phyloP scores from a whole-genome alignment of 805 yeast genomes.

The Saccharomycopsis synnaedendra region DNA sequence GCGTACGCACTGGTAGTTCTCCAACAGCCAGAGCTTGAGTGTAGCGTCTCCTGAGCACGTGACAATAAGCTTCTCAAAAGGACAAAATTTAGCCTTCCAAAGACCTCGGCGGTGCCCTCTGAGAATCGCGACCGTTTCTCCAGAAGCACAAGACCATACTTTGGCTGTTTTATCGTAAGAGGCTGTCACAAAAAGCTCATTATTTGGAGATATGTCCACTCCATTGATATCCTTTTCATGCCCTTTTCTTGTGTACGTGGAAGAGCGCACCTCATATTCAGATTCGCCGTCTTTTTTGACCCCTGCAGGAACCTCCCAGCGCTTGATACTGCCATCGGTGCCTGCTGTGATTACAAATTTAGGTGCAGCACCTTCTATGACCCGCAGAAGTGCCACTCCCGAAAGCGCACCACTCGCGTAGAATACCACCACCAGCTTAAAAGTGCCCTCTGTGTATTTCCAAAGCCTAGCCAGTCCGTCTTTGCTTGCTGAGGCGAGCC shows the following conservation, averaged over 20 bases:
- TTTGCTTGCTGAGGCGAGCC: slow-evolving; percentile 90
- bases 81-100: slow-evolving; percentile 83
- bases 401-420: slow-evolving; percentile 79
- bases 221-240: slow-evolving; percentile 95
- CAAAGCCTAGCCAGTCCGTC: slow-evolving; percentile 81
- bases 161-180: slow-evolving; percentile 89
- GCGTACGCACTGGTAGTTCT: slow-evolving; percentile 59
- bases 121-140: slow-evolving; percentile 76
- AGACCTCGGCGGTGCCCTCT: slow-evolving; percentile 91
- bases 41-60: slow-evolving; percentile 94
- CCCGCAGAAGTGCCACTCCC: slow-evolving; percentile 65
- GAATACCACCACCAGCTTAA: slow-evolving; percentile 25
- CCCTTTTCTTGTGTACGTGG: slow-evolving; percentile 82
- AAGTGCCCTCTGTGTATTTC: slow-evolving; percentile 44
- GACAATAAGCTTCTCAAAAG: slow-evolving; percentile 61
- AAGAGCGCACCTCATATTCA: slow-evolving; percentile 17
- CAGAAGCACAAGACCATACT: slow-evolving; percentile 77
- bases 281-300: background rate
- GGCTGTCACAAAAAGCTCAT: slow-evolving; percentile 81
- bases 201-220: slow-evolving; percentile 83
- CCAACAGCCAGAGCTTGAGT: slow-evolving; percentile 77
- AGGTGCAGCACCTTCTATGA: slow-evolving; percentile 35
- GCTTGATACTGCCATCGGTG: slow-evolving; percentile 73
- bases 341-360: slow-evolving; percentile 72
- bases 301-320: slow-evolving; percentile 65